A percentile compares a stretch with the other conserved stretches of the same genome.
Conservation (phyloP, 352 stramenopile genomes). For the Globisporangium radiosum region DNA sequence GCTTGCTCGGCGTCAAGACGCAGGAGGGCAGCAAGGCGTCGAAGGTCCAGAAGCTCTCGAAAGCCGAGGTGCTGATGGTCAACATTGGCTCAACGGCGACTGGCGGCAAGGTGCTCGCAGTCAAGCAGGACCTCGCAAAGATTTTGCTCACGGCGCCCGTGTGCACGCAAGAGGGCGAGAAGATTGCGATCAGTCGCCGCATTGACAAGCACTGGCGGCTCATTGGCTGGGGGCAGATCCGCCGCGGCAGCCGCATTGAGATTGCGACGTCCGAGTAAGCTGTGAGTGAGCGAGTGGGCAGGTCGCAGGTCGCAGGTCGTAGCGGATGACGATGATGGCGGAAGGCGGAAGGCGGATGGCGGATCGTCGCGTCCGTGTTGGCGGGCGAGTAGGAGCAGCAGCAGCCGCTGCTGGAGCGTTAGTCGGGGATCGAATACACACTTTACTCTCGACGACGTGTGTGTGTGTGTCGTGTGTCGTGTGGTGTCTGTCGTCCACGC, state of each 20-base stretch:
- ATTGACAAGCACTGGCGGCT: constrained; percentile 99
- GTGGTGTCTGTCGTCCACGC: too few relatives aligned
- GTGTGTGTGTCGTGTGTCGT: too few relatives aligned
- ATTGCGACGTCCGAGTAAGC: constrained; percentile 83
- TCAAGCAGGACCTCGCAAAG: constrained; percentile 98
- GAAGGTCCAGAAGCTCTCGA: constrained; percentile 99
- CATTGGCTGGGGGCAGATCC: constrained; percentile 99
- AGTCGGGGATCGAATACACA: background rate
- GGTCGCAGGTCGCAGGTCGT: background rate
- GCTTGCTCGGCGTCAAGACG: constrained; percentile 98
- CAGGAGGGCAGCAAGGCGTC: constrained; percentile 98
- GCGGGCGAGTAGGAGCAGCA: background rate
- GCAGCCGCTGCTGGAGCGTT: background rate
- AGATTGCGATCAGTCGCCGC: constrained; percentile 99
- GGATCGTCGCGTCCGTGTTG: background rate
- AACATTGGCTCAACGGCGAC: constrained; percentile 99
- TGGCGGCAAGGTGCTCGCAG: constrained; percentile 92
- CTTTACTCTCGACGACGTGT: background rate
- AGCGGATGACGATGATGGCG: background rate
- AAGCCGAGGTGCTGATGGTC: constrained; percentile 99
- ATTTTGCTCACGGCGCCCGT: constrained; percentile 98
- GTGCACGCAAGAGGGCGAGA: constrained; percentile 99
- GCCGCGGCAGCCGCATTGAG: constrained; percentile 94
- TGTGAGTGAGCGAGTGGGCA: too few relatives aligned
- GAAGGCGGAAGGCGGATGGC: too few relatives aligned